Conservation (phyloP, 805 yeast species). For the Jamesozyma spencerorum region DNA sequence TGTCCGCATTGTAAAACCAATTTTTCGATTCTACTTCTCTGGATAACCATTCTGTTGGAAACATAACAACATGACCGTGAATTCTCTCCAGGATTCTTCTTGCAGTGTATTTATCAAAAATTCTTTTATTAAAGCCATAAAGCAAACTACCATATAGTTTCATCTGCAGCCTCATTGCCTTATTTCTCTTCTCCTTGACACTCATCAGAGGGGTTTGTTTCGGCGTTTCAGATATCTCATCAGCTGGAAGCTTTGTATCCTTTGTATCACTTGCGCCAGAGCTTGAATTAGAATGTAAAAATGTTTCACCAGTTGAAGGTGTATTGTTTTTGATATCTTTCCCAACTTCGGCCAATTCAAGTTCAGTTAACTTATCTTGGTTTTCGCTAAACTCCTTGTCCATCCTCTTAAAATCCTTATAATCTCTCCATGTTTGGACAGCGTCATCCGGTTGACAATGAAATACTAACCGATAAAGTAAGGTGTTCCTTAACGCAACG, state of each 20-base stretch:
- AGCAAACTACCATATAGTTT: constrained; percentile 24
- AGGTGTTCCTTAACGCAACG: constrained; percentile 75
- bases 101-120: constrained; percentile 68
- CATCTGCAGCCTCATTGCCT: constrained; percentile 22
- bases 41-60: constrained; percentile 85
- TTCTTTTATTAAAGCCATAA: constrained; percentile 34
- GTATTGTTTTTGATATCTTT: not conserved
- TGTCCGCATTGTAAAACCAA: constrained; percentile 91
- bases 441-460: constrained; percentile 91
- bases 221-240: not conserved
- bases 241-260: not conserved
- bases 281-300: not conserved
- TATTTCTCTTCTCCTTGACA: constrained; percentile 7
- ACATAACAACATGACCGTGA: constrained; percentile 82
- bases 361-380: constrained; percentile 26
- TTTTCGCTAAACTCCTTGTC: constrained; percentile 43
- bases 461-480: constrained; percentile 73
- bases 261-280: not conserved
- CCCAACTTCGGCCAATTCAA: constrained; percentile 11
- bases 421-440: constrained; percentile 85
- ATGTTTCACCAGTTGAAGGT: constrained; percentile 1
- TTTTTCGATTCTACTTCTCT: constrained; percentile 83
- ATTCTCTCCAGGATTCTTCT: constrained; percentile 60
- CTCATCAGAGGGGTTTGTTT: not conserved
- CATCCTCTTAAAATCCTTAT: constrained; percentile 58